These are phyloP conservation scores for Boletus sp. DNA, from an alignment of 768 basidiomycete genomes.

Conservation along the genomic window DNA sequence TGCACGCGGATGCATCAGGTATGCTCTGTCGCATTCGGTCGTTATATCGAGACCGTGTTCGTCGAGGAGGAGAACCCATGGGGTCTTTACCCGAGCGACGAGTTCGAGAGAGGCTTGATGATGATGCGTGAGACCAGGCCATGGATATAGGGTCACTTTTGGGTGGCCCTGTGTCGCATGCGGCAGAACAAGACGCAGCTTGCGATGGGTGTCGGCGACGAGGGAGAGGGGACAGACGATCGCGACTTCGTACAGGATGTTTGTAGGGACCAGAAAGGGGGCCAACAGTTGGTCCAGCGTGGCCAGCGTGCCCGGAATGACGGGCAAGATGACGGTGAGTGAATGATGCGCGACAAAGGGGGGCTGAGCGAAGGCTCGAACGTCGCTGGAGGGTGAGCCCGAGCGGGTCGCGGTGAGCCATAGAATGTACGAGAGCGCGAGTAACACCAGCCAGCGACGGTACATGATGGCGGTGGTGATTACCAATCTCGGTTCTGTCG, in stretches of 20 bases:
- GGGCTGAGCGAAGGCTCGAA: not conserved
- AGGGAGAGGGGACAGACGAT: conserved; percentile 44
- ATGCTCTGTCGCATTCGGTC: conserved; percentile 30
- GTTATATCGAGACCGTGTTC: conserved; percentile 41
- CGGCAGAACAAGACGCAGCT: conserved; percentile 35
- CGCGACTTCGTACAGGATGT: conserved; percentile 43
- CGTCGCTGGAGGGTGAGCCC: not conserved
- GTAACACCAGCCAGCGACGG: conserved; percentile 5
- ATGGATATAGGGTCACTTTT: conserved; percentile 42
- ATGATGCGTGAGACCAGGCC: conserved; percentile 22
- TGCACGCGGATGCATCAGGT: conserved; percentile 44
- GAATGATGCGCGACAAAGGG: conserved; percentile 30
- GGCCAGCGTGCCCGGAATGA: conserved; percentile 37
- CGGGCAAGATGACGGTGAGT: conserved; percentile 50
- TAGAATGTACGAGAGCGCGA: not conserved
- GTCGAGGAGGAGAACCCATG: conserved; percentile 54
- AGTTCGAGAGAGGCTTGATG: conserved; percentile 34
- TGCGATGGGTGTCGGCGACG: conserved; percentile 33
- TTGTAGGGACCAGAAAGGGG: conserved; percentile 38
- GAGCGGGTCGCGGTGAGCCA: conserved; percentile 14
- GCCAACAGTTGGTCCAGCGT: conserved; percentile 35
- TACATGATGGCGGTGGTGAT: conserved; percentile 8
- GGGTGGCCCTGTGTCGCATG: conserved; percentile 34
- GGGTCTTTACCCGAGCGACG: conserved; percentile 40
- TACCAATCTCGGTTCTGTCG: conserved; percentile 5